Base-by-base conservation (phyloP, 257 asterid genomes). In the Primulina huaijiensis region DNA sequence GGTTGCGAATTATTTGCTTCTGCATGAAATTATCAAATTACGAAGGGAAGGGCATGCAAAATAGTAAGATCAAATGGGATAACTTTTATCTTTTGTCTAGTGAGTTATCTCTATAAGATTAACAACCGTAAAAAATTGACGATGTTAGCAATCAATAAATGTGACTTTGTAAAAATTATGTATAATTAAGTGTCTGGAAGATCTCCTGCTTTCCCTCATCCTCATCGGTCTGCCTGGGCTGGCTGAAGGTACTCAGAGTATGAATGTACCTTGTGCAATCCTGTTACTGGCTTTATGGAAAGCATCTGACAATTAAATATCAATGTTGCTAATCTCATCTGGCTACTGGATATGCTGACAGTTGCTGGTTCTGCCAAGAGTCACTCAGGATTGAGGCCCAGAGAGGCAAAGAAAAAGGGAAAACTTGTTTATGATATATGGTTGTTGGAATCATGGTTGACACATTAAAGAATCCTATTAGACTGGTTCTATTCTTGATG, bases 101-200 rank as follows among this genome's bases (percentile, higher is more conserved):
- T 40, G 60, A 30, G 63, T 40, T 58, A 52, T 30, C 35, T 67
- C 55, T 31, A 31, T 62, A 50, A 35, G 52, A 40, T 33, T 57
- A 72, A 40, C 46, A 52, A 21, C 0, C 33, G 64, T 19, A 19
- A 3, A 60, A 30, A 5, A 55, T 37, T 6, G 43, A 20, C 58
- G 14, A 29, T 7, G 30, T 21, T 65, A 64, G 64, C 64, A 66
- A 60, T 40, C 46, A n/a, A 10, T 31, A 62, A 53, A 68, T 57
- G n/a, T 2, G 66, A 33, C 8, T 59, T 7, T 34, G 38, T 0
- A 34, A 7, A 6, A 7, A 34, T 34, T 6, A 2, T 6, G 38
- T 7, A 7, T 34, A 34, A 34, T 34, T 34, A 34, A 34, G 10
- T 34, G 38, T 7, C 9, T 34, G 9, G 38, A 34, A 34, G 38